Conservation (phyloP, 169 alveolate species). For the Cryptosporidium ryanae region DNA sequence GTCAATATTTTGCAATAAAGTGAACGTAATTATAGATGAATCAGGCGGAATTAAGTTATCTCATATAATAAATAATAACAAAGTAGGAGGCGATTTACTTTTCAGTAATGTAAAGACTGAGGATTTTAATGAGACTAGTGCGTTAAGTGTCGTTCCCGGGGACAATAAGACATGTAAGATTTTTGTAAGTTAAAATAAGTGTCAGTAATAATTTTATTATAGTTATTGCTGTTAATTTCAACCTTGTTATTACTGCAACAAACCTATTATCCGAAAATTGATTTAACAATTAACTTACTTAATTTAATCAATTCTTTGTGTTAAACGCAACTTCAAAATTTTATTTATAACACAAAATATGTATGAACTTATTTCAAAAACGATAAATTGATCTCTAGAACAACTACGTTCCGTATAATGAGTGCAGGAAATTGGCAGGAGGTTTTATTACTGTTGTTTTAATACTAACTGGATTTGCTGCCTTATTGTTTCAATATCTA, state of each 20-base stretch:
- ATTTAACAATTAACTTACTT: no score
- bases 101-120: no score
- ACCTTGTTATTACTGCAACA: no score
- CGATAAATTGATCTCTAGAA: not conserved
- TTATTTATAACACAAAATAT: no score
- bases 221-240: no score
- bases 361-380: no score
- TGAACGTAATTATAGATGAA: not conserved
- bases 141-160: not conserved
- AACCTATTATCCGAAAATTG: no score
- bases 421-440: conserved; percentile 24
- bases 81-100: no score
- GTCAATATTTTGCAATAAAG: not conserved
- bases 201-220: not conserved
- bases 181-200: conserved; percentile 18
- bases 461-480: not conserved
- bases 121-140: no score
- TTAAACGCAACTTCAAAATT: no score
- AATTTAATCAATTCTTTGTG: no score
- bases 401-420: conserved; percentile 10
- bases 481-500: conserved; percentile 11
- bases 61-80: no score
- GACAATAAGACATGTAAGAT: not conserved
- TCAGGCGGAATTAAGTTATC: not conserved
- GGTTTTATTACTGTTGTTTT: not conserved